Conservation (phyloP, 2,329 filamentous ascomycete genomes). For the Calonectria pauciramosa region DNA sequence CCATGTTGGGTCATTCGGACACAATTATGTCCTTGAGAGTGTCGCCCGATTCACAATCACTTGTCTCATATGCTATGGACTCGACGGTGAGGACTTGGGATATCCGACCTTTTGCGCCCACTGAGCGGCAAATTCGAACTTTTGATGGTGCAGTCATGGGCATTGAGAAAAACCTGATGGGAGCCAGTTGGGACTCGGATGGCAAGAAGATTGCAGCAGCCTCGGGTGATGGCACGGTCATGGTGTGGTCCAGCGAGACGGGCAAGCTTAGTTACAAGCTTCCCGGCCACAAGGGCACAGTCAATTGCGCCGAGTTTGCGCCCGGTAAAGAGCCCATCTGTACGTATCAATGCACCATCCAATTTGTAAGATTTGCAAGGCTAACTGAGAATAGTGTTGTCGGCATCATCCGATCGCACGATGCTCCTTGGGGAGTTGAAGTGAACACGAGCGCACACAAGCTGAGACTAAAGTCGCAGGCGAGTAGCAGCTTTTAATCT, state of each 20-base stretch:
- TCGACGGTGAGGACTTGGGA: constrained; percentile 97
- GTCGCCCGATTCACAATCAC: constrained; percentile 92
- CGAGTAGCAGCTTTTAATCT: not conserved
- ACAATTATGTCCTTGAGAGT: constrained; percentile 91
- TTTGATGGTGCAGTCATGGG: constrained; percentile 93
- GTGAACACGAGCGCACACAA: constrained; percentile 53
- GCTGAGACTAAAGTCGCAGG: constrained; percentile 53
- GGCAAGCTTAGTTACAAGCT: constrained; percentile 95
- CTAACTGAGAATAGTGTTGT: constrained; percentile 77
- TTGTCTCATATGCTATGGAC: constrained; percentile 94
- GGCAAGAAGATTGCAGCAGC: constrained; percentile 91
- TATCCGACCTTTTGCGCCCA: constrained; percentile 92
- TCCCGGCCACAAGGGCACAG: constrained; percentile 93
- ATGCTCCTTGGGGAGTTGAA: constrained; percentile 85
- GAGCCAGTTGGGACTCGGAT: constrained; percentile 89
- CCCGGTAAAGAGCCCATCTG: constrained; percentile 87
- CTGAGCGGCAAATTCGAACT: constrained; percentile 85
- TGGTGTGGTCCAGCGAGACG: constrained; percentile 91
- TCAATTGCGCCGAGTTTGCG: constrained; percentile 94
- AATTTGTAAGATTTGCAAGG: not conserved
- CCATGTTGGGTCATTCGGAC: constrained; percentile 90
- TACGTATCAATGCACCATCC: constrained; percentile 62
- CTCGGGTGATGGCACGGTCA: constrained; percentile 89
- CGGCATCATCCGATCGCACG: constrained; percentile 89
- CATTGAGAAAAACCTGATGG: constrained; percentile 91